Evolutionary conservation across 768 basidiomycete genomes (phyloP), one percentile per base, ranked within the genome.

Genomic region (Pisolithus orientalis): DNA sequence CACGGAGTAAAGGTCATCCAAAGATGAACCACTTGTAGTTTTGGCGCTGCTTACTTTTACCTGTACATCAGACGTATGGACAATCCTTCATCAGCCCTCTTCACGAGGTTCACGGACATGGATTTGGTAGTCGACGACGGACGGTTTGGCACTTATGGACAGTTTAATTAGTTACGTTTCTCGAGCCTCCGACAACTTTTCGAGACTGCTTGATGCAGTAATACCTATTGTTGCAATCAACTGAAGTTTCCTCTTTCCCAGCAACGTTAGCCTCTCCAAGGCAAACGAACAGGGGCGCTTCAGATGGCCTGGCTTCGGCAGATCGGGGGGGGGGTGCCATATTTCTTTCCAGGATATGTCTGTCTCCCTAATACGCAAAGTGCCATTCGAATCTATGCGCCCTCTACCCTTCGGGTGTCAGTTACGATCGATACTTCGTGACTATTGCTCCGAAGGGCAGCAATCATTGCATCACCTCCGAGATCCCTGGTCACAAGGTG

Each of bases 1-100:
- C 34, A 77, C 78, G 42, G 85, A 87, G 75, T 87, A 80, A 74
- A 16, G 29, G 14, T 21, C 44, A 31, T 45, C 14, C 14, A 16
- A 8, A n/a, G 44, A 28, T 29, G 14, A 44, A 25, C 39, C 16
- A 29, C 50, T 25, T 43, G 32, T 40, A 34, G 34, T 34, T 13
- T 11, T 34, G 11, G 3, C 5, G 39, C 45, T 39, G 14, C 27
- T 9, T 39, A 46, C 21, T 24, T 37, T 43, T 16, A 21, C 40
- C 54, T 46, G 11, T 39, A 49, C 28, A 31, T 37, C 24, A 43
- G n/a, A 32, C 37, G 37, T 24, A 45, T 51, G 62, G 51, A 68
- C 55, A 17, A 17, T 39, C 55, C 54, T 31, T 13, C 39, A 4
- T 2, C 47, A 39, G 48, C 39, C 51, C 53, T 50, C 44, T 56